phyloP scores from a whole-genome alignment of 1,284 basidiomycete genomes.

The Sporisorium reilianum region DNA sequence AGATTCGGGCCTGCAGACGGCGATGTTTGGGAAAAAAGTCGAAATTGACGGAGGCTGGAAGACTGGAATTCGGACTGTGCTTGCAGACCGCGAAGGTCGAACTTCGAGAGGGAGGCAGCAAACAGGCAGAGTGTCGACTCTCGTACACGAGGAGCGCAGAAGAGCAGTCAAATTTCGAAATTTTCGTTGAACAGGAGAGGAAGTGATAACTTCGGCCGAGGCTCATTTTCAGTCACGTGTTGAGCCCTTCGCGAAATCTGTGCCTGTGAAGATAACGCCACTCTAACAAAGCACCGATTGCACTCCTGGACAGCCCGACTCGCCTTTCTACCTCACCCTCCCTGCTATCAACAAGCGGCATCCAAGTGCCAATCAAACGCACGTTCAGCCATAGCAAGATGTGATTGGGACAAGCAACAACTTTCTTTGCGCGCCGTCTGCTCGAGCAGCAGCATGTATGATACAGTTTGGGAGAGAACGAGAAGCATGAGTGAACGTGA shows the following conservation, averaged over 20 bases:
- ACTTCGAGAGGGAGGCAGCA: conserved; percentile 3
- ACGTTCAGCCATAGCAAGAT: too few species aligned
- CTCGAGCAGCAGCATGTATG: conserved; percentile 9
- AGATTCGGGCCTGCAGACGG: conserved; percentile 17
- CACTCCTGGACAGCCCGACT: background rate
- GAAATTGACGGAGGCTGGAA: background rate
- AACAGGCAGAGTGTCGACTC: background rate
- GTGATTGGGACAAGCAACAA: background rate
- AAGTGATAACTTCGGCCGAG: conserved; percentile 5
- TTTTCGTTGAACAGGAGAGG: background rate
- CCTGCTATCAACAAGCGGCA: too few species aligned
- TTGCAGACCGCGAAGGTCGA: background rate
- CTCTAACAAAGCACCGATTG: conserved; percentile 1
- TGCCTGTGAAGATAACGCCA: too few species aligned
- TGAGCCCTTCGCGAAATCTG: background rate
- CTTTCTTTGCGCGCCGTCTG: conserved; percentile 3
- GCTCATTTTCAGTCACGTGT: background rate
- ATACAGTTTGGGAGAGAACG: conserved; percentile 18
- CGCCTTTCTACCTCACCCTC: background rate
- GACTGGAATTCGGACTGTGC: background rate
- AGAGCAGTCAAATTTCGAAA: conserved; percentile 1
- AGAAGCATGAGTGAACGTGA: conserved; percentile 3
- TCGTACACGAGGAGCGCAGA: background rate
- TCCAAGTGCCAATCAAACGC: too few species aligned
- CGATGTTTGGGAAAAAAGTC: too few species aligned